Evolutionary conservation across 1,284 basidiomycete species (phyloP), one percentile per base, ranked within the genome.

Genomic region (Fistulinella cinereoalba): DNA sequence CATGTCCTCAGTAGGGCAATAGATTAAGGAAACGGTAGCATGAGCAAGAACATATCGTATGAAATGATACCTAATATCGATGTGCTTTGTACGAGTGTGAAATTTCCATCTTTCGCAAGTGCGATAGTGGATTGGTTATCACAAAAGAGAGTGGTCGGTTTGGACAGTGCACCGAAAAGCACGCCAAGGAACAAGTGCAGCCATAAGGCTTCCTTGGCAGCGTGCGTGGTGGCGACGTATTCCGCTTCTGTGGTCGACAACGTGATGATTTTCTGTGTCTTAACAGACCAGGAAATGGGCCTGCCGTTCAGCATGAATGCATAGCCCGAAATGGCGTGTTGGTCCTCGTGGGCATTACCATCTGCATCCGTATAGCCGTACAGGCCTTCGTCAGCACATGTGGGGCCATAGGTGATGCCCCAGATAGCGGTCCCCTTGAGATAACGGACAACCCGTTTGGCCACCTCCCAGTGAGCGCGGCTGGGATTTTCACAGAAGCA

Each of bases 1-100:
- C 31, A 47, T 47, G 3, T 34, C 24, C 2, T 18, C 19, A 12
- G 34, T 47, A 12, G 45, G 40, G 8, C 45, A 47, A 19, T 19
- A 47, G 21, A 47, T 7, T n/a, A 10, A 47, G 27, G 5, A 11
- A 15, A 46, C 1, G 15, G 18, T 23, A 1, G 36, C 32, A 7
- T 47, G 1, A 10, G 38, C 15, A 12, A 43, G 32, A 10, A 28
- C 6, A 23, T 6, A 47, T 15, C 25, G 12, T 19, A 47, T 47
- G 22, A 48, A 43, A 16, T 48, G 37, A 6, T 29, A 48, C 3
- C 10, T 6, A 6, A 36, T 36, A 22, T 36, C 34, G 10, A 36
- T 36, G 19, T 36, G 34, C 12, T 36, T 36, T 9, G 34, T 34
- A 6, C 31, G 11, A 18, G n/a, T 19, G 16, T 34, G n/a, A 19